phyloP scores from a whole-genome alignment of 2,329 filamentous ascomycete species.

The Hansfordia pulvinata region DNA sequence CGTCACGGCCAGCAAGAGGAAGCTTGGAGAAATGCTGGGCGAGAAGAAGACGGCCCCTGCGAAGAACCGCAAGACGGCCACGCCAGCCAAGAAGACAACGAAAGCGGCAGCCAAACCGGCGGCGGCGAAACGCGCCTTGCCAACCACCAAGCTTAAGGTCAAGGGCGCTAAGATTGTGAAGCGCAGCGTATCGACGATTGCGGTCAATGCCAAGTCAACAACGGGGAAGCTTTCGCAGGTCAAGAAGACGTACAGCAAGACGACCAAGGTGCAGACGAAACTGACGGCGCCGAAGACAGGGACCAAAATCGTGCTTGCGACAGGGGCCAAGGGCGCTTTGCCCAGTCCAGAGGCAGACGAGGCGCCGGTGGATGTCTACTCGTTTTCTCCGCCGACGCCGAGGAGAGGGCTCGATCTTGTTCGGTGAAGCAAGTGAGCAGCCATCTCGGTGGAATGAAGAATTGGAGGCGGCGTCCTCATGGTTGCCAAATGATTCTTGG shows the following conservation, averaged over 20 bases:
- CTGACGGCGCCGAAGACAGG: not conserved
- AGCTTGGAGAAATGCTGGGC: conserved; percentile 37
- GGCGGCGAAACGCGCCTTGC: too few species aligned
- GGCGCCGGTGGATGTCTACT: too few species aligned
- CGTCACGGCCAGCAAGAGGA: conserved; percentile 39
- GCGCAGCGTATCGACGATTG: conserved; percentile 23
- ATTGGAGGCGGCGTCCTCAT: too few species aligned
- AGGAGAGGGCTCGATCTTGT: too few species aligned
- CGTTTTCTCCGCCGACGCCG: too few species aligned
- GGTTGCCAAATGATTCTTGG: too few species aligned
- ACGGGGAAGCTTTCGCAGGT: conserved; percentile 1
- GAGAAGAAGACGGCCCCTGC: conserved; percentile 17
- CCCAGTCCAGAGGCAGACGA: not conserved
- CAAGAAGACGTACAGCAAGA: too few species aligned
- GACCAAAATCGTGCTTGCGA: not conserved
- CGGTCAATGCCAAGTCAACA: conserved; percentile 15
- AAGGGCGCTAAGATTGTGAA: conserved; percentile 21
- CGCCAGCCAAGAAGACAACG: conserved; percentile 11
- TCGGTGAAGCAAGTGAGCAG: too few species aligned
- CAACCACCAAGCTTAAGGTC: not conserved
- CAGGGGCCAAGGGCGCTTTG: not conserved
- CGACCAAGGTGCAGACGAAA: too few species aligned
- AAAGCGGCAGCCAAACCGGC: conserved; percentile 21
- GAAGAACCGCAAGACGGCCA: conserved; percentile 35
- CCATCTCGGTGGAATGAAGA: too few species aligned